Percentiles rank a stretch among this genome's conserved stretches.
Evolutionary conservation across 805 yeast species (phyloP).

Genomic region (Candida maltosa): DNA sequence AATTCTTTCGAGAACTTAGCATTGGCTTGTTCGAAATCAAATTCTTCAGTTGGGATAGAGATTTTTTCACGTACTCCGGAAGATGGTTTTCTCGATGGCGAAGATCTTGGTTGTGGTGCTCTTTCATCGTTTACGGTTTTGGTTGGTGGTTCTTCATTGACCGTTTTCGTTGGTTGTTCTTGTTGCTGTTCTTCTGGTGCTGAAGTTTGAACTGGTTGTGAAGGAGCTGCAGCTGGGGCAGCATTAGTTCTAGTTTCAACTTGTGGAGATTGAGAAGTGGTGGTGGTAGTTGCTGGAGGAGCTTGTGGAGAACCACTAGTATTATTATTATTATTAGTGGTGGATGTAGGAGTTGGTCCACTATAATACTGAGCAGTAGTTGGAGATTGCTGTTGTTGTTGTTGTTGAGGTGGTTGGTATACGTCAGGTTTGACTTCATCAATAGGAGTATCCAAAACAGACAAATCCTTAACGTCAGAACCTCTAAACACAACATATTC

Average conservation of each 20-base stretch:
- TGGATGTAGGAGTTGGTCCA: constrained; percentile 10
- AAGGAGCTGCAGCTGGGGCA: constrained; percentile 8
- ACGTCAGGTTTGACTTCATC: constrained; percentile 60
- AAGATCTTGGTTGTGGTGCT: constrained; percentile 14
- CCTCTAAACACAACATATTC: constrained; percentile 86
- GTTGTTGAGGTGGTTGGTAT: constrained; percentile 15
- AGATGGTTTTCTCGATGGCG: constrained; percentile 8
- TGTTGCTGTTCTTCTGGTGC: constrained; percentile 1
- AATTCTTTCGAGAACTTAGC: constrained; percentile 64
- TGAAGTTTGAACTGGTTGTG: constrained; percentile 4
- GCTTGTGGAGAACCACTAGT: constrained; percentile 1
- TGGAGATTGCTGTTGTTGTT: constrained; percentile 9
- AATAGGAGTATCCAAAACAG: constrained; percentile 71
- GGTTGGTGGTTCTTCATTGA: constrained; percentile 6
- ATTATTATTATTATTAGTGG: not conserved
- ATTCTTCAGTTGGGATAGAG: constrained; percentile 54
- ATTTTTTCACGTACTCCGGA: not conserved
- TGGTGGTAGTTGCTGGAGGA: constrained; percentile 10
- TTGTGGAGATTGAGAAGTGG: too few relatives aligned
- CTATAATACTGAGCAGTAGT: constrained; percentile 13
- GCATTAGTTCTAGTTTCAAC: constrained; percentile 2
- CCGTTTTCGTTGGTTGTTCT: not conserved
- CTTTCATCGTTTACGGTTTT: constrained; percentile 11
- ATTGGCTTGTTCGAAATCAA: constrained; percentile 72
- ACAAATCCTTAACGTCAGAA: constrained; percentile 84